Evolutionary conservation across 2,329 filamentous ascomycete genomes (phyloP), one percentile per base, ranked within the genome.

Genomic region (Aureobasidium sp.): DNA sequence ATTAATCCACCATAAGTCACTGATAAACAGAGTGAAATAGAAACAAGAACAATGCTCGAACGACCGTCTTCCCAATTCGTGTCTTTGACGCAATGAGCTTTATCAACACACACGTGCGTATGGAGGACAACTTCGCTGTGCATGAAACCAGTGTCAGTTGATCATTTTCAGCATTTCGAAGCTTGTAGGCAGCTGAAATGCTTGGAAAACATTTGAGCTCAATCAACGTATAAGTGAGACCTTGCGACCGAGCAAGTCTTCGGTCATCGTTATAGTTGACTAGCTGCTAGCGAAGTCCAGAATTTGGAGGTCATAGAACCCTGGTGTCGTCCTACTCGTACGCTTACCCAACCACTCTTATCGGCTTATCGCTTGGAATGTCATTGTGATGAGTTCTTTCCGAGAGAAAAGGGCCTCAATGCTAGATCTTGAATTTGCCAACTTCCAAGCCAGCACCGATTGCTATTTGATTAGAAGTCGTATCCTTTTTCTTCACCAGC

Each of bases 301-400:
- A 25, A 12, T 45, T 31, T n/a, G 31, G 12, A 34, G 17, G 48
- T 36, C 34, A 31, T 48, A 48, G 34, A 39, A 36, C 20, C 29
- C n/a, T 52, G 31, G 14, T 52, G 34, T 34, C 20, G 34, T 52
- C 49, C 49, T 20, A 52, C 20, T 52, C 49, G 34, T 20, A 52
- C 20, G 49, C 49, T 52, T 52, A 39, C 49, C 37, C 36, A 41
- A 25, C 49, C 51, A 41, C 31, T 29, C 51, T 56, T 56, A 56
- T 56, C 52, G 17, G 52, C 39, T 56, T 56, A 56, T 56, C 52
- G 52, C 52, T 29, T 22, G 52, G 52, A 36, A 42, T 44, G 52
- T 45, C 52, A 44, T 34, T 44, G 9, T 45, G 52, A 56, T 56
- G 52, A 44, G 52, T 27, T 56, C 52, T 56, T 56, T 56, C 45